Evolutionary conservation across 805 yeast species (phyloP).

Genomic region (Starmerella bombicola): DNA sequence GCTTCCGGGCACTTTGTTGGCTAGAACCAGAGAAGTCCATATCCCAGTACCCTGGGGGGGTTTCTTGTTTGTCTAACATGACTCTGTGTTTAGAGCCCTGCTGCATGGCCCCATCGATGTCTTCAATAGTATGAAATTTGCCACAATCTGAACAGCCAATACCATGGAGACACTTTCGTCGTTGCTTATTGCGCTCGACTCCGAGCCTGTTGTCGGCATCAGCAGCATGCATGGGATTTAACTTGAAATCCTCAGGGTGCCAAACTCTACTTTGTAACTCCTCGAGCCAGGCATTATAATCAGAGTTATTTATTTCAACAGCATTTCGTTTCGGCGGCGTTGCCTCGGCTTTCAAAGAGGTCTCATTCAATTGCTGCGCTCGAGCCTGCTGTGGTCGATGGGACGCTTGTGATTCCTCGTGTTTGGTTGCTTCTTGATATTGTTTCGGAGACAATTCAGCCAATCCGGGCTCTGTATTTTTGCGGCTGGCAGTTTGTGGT

Average conservation of each 20-base stretch:
- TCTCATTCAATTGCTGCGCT: too few species aligned
- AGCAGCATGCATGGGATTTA: conserved; percentile 2
- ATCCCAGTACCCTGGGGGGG: conserved; percentile 19
- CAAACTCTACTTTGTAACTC: too few species aligned
- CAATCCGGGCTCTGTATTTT: too few species aligned
- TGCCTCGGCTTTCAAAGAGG: too few species aligned
- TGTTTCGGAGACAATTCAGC: too few species aligned
- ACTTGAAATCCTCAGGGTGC: conserved; percentile 16
- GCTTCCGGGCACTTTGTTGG: conserved; percentile 2
- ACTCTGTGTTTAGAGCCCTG: conserved; percentile 2
- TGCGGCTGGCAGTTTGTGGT: too few species aligned
- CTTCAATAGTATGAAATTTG: conserved; percentile 1
- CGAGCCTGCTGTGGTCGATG: too few species aligned
- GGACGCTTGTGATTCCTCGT: too few species aligned
- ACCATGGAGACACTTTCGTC: conserved; percentile 10
- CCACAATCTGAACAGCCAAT: conserved; percentile 5
- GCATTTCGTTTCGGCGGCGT: too few species aligned
- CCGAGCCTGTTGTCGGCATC: not conserved
- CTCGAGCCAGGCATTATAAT: too few species aligned
- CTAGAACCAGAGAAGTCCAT: conserved; percentile 14
- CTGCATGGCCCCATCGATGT: not conserved
- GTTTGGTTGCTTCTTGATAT: too few species aligned
- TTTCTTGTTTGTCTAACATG: conserved; percentile 7
- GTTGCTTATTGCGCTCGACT: not conserved
- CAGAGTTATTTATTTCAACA: too few species aligned